phyloP scores from a whole-genome alignment of 805 yeast genomes.

The Pichia phayaonensis region DNA sequence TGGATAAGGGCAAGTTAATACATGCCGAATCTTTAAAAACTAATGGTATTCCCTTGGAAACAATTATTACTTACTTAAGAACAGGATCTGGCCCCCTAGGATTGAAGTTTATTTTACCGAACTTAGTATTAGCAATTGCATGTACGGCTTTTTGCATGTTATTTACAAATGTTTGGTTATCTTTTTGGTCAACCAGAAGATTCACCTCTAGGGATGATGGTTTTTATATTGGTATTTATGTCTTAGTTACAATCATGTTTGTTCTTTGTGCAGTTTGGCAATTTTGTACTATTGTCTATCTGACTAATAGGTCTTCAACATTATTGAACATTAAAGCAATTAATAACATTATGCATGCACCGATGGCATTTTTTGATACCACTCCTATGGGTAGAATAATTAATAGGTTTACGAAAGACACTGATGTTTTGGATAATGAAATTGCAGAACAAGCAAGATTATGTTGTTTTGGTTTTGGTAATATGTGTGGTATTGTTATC shows the following conservation, averaged over 20 bases:
- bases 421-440: conserved; percentile 77
- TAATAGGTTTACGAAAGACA: conserved; percentile 81
- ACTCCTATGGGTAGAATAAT: conserved; percentile 84
- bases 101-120: conserved; percentile 20
- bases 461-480: conserved; percentile 43
- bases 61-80: conserved; percentile 43
- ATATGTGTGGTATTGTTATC: conserved; percentile 25
- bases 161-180: conserved; percentile 68
- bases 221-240: conserved; percentile 67
- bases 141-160: conserved; percentile 44
- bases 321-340: conserved; percentile 56
- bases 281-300: conserved; percentile 40
- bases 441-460: conserved; percentile 63
- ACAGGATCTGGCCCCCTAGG: conserved; percentile 49
- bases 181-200: conserved; percentile 64
- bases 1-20: conserved; percentile 26
- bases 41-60: conserved; percentile 34
- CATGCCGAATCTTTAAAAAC: conserved; percentile 26
- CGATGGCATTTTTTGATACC: conserved; percentile 77
- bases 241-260: conserved; percentile 46
- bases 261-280: conserved; percentile 36
- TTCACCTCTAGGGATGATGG: conserved; percentile 38
- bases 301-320: conserved; percentile 48
- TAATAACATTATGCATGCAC: conserved; percentile 57
- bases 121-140: conserved; percentile 14